Evolutionary conservation across 2,329 filamentous ascomycete species (phyloP).

Genomic region (Sarocladium kiliense): DNA sequence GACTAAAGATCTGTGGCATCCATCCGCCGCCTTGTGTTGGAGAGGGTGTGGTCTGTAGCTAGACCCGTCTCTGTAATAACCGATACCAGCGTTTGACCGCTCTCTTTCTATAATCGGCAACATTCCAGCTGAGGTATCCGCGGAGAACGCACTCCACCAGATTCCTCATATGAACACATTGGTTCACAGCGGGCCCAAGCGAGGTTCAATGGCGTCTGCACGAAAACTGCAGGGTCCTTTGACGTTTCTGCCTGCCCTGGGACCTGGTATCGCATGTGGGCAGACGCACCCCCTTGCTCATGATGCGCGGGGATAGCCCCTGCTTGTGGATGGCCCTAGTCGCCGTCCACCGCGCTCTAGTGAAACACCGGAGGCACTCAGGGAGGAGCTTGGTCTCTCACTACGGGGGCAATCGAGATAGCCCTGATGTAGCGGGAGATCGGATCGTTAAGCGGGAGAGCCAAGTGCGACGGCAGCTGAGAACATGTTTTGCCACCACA

Average conservation of each 20-base stretch:
- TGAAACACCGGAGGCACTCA: neutral
- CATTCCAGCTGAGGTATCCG: too few species aligned
- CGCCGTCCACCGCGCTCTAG: neutral
- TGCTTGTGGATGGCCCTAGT: neutral
- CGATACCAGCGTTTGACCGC: too few species aligned
- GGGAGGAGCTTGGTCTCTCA: neutral
- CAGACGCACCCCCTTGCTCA: neutral
- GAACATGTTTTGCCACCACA: neutral
- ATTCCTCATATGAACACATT: too few species aligned
- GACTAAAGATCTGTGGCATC: too few species aligned
- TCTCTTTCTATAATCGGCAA: too few species aligned
- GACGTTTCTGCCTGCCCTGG: neutral
- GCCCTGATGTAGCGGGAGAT: neutral
- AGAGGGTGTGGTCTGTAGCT: too few species aligned
- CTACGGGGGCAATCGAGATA: neutral
- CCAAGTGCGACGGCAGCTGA: neutral
- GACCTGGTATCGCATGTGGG: neutral
- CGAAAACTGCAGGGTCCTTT: neutral
- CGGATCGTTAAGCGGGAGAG: constrained; percentile 1
- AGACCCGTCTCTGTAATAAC: too few species aligned
- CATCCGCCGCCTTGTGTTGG: too few species aligned
- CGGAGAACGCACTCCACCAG: too few species aligned
- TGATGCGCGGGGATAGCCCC: neutral
- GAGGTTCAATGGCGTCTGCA: neutral
- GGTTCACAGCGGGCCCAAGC: too few species aligned